Evolutionary conservation across 176 grass and related monocot genomes (phyloP).

Genomic region (Paspalum vaginatum): DNA sequence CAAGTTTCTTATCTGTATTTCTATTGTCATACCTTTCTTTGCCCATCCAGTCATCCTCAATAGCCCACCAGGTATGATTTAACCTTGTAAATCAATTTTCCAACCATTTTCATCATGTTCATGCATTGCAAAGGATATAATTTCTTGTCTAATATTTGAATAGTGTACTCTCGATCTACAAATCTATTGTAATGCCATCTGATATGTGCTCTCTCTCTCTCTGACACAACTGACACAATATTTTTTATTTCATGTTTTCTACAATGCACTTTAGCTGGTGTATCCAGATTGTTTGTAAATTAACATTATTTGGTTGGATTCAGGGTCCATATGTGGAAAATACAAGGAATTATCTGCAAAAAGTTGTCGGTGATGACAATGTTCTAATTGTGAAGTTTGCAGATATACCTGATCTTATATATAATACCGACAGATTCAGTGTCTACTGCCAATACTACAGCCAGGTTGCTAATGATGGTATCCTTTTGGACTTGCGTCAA

Average conservation of each 20-base stretch:
- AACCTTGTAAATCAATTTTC: not conserved
- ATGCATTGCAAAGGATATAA: not conserved
- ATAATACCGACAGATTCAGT: not conserved
- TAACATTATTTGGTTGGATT: conserved; percentile 36
- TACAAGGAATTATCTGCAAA: conserved; percentile 69
- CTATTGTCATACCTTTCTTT: not conserved
- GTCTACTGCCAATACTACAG: conserved; percentile 42
- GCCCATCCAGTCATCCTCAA: not conserved
- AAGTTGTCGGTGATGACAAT: conserved; percentile 81
- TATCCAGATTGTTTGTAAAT: not conserved
- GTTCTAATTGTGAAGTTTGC: conserved; percentile 74
- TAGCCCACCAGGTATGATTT: not conserved
- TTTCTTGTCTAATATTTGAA: conserved; percentile 16
- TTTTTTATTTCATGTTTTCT: conserved; percentile 18
- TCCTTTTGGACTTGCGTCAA: conserved; percentile 51
- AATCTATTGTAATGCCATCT: not conserved
- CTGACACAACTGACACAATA: not conserved
- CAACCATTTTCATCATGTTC: not conserved
- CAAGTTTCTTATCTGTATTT: not conserved
- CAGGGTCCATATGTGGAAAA: conserved; percentile 76
- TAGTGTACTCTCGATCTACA: not conserved
- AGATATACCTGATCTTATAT: conserved; percentile 3
- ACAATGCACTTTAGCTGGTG: not conserved
- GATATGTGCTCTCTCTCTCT: not conserved
- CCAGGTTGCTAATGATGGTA: conserved; percentile 55